Conservation (phyloP, 2,329 filamentous ascomycete genomes). For the Aureobasidium leucospermi region DNA sequence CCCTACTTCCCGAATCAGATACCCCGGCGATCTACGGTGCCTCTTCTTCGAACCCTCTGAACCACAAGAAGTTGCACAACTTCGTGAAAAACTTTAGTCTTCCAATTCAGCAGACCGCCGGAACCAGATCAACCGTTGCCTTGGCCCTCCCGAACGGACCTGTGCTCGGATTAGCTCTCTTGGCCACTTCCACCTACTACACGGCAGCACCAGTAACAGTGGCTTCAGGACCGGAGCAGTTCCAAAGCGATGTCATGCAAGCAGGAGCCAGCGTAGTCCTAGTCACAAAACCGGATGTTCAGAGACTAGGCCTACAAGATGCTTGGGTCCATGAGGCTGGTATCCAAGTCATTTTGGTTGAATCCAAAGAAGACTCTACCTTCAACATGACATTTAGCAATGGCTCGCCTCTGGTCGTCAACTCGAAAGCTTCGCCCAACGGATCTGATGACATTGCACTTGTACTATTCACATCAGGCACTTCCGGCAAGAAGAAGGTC, state of each 20-base stretch:
- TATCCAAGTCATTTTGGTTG: slow-evolving; percentile 35
- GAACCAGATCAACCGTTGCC: slow-evolving; percentile 39
- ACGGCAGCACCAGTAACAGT: slow-evolving; percentile 47
- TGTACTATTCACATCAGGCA: slow-evolving; percentile 52
- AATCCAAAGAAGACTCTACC: slow-evolving; percentile 32
- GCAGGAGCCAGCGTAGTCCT: slow-evolving; percentile 42
- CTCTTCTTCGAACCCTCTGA: slow-evolving; percentile 20
- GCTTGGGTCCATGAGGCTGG: slow-evolving; percentile 27
- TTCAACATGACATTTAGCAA: slow-evolving; percentile 15
- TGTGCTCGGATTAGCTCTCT: slow-evolving; percentile 43
- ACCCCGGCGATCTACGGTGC: slow-evolving; percentile 25
- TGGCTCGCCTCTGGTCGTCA: neutral
- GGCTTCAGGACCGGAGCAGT: slow-evolving; percentile 40
- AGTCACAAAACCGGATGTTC: slow-evolving; percentile 35
- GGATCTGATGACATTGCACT: slow-evolving; percentile 42
- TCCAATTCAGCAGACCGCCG: slow-evolving; percentile 16
- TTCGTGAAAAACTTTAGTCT: slow-evolving; percentile 24
- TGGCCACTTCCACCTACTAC: slow-evolving; percentile 45
- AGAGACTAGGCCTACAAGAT: slow-evolving; percentile 33
- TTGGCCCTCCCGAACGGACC: slow-evolving; percentile 49
- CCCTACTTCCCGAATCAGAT: slow-evolving; percentile 21
- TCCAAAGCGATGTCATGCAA: slow-evolving; percentile 44
- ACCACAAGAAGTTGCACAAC: slow-evolving; percentile 21
- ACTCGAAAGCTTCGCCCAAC: slow-evolving; percentile 29
- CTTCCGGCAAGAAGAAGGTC: slow-evolving; percentile 52